A percentile compares a stretch with the other conserved stretches of the same genome.
Evolutionary conservation across 257 asterid species (phyloP).

Genomic region (Misopates orontium): DNA sequence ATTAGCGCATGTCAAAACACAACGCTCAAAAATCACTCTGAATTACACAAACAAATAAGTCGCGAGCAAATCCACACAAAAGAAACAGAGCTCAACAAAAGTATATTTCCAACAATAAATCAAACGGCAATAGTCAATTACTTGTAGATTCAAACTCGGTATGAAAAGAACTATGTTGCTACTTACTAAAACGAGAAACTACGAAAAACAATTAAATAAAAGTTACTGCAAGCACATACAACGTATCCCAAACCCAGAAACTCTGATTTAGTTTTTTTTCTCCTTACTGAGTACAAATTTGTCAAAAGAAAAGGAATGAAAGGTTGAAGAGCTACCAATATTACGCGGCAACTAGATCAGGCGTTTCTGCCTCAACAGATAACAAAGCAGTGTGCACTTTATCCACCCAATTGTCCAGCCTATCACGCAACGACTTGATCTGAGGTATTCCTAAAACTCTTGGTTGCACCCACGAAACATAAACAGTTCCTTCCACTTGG

Average conservation of each 20-base stretch:
- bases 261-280: slow-evolving; percentile 17
- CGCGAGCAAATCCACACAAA: too few relatives aligned
- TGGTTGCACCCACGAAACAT: slow-evolving; percentile 96
- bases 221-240: slow-evolving; percentile 21
- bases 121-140: too few relatives aligned
- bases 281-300: not conserved
- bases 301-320: slow-evolving; percentile 24
- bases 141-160: too few relatives aligned
- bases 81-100: too few relatives aligned
- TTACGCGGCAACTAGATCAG: slow-evolving; percentile 86
- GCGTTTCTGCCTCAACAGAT: slow-evolving; percentile 95
- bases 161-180: too few relatives aligned
- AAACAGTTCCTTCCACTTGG: slow-evolving; percentile 89
- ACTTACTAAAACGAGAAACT: too few relatives aligned
- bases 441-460: slow-evolving; percentile 88
- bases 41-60: too few relatives aligned
- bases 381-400: slow-evolving; percentile 86
- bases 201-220: slow-evolving; percentile 8
- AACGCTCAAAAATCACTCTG: too few relatives aligned
- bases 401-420: slow-evolving; percentile 82
- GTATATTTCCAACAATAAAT: too few relatives aligned
- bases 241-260: slow-evolving; percentile 14
- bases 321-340: slow-evolving; percentile 25
- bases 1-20: too few relatives aligned
- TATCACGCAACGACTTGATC: slow-evolving; percentile 78